Percentiles rank a stretch among this genome's conserved stretches.
phyloP scores from a whole-genome alignment of 192 early-diverging fungal genomes.

The Dissophora globulifera region DNA sequence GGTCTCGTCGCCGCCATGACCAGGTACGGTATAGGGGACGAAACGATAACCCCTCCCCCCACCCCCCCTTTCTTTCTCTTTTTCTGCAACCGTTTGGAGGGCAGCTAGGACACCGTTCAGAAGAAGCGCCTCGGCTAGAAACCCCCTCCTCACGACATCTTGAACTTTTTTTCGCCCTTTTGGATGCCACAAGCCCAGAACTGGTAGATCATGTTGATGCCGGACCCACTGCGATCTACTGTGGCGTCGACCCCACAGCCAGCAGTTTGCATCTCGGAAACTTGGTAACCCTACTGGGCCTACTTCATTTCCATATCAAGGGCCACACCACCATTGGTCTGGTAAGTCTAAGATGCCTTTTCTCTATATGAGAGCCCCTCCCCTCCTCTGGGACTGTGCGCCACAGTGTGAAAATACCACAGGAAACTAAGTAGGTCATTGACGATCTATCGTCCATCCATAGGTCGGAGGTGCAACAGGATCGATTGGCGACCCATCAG shows the following conservation, averaged over 20 bases:
- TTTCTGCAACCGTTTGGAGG: background rate
- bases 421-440: too few species aligned
- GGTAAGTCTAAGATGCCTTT: slow-evolving; percentile 56
- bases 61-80: background rate
- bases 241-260: slow-evolving; percentile 96
- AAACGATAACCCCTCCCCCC: too few species aligned
- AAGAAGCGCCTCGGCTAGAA: background rate
- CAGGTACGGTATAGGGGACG: slow-evolving; percentile 51
- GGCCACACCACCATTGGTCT: slow-evolving; percentile 87
- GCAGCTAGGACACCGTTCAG: too few species aligned
- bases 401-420: too few species aligned
- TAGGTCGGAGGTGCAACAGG: slow-evolving; percentile 91
- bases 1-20: slow-evolving; percentile 67
- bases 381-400: too few species aligned
- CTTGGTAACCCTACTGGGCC: slow-evolving; percentile 82
- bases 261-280: slow-evolving; percentile 92
- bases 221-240: slow-evolving; percentile 74
- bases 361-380: too few species aligned
- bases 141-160: slow-evolving; percentile 18
- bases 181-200: slow-evolving; percentile 52
- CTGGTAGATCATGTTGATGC: slow-evolving; percentile 55
- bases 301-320: slow-evolving; percentile 85
- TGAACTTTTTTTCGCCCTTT: background rate
- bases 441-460: background rate
- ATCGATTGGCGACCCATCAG: slow-evolving; percentile 92